Evolutionary conservation across 306 rosid species (phyloP), one percentile per base, ranked within the genome.

Genomic region (Herpetospermum pedunculosum): DNA sequence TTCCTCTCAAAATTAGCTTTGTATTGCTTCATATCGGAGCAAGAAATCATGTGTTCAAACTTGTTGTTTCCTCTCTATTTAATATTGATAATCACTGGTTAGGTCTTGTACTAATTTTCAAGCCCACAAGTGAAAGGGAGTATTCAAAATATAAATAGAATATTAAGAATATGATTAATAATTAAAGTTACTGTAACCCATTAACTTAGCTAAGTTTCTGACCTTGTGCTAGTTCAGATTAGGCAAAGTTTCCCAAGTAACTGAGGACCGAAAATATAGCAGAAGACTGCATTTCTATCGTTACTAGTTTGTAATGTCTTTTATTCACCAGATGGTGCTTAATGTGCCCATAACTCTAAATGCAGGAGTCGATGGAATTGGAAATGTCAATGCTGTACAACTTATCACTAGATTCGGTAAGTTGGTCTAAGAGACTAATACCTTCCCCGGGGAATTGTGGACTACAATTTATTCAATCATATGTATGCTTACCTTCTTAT

Each of bases 321-420:
- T 30, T 30, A 16, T 60, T 15, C 4, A 55, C 50, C 40, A 10
- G 76, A 72, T 80, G 46, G 74, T 76, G 75, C 41, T 30, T 63
- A 8, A 71, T 52, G 25, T 46, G 16, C 46, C 25, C 29, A 59
- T 63, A 23, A 63, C 75, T 52, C 50, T 77, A 65, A 72, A 76
- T 83, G 83, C 92, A 93, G 98, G 98, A 80, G 96, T 94, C 23
- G 84, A 82, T 60, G 98, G 98, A 69, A 94, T 94, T 79, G 98
- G 98, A 78, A 86, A 89, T 19, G 91, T 86, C 37, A 83, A 89
- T 84, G 98, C 97, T 48, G 92, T 89, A 78, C 88, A 93, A 78
- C 84, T 94, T 76, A 67, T 94, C 77, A 75, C 91, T 77, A 86
- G 68, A 80, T 94, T 88, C 73, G 98, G 98, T 93, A 73, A 58